A percentile compares a stretch with the other conserved stretches of the same genome.
These are phyloP conservation scores for Cotoneaster glaucophyllus DNA, from an alignment of 306 rosid genomes.

Conservation along the genomic window DNA sequence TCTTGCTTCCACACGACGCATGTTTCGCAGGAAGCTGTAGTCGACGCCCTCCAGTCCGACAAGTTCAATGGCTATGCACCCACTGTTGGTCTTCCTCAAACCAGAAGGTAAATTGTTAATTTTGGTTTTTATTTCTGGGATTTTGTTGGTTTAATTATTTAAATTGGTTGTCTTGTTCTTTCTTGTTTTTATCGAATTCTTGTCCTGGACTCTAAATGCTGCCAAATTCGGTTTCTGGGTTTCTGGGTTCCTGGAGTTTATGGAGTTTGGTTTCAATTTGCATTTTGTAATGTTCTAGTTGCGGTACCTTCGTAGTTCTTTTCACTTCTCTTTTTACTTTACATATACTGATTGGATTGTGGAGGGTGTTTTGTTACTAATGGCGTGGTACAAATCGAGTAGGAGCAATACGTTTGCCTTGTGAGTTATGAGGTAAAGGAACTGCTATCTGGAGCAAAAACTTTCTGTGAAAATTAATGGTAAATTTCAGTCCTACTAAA, in stretches of 20 bases:
- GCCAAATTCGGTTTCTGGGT: not conserved
- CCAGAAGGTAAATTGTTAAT: conserved; percentile 42
- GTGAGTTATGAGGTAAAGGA: not conserved
- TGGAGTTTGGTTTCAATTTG: not conserved
- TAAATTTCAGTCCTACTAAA: too few species aligned
- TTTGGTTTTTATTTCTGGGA: not conserved
- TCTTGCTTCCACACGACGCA: conserved; percentile 51
- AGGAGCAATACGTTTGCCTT: not conserved
- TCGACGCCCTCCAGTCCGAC: conserved; percentile 46
- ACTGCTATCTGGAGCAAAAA: not conserved
- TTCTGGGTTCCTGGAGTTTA: not conserved
- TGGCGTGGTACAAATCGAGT: not conserved
- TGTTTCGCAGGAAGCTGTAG: conserved; percentile 52
- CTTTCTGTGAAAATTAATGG: too few species aligned
- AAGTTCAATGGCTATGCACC: conserved; percentile 89
- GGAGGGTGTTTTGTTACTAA: not conserved
- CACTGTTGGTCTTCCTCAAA: conserved; percentile 70
- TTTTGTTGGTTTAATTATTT: not conserved
- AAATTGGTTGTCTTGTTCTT: not conserved
- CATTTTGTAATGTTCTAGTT: not conserved
- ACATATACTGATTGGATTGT: not conserved
- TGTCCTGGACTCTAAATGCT: not conserved
- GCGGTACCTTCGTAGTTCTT: not conserved
- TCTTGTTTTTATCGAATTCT: conserved; percentile 12
- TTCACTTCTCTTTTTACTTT: not conserved